These are phyloP conservation scores for Chlorella variabilis DNA, from an alignment of 163 green algal genomes.

Conservation along the genomic window DNA sequence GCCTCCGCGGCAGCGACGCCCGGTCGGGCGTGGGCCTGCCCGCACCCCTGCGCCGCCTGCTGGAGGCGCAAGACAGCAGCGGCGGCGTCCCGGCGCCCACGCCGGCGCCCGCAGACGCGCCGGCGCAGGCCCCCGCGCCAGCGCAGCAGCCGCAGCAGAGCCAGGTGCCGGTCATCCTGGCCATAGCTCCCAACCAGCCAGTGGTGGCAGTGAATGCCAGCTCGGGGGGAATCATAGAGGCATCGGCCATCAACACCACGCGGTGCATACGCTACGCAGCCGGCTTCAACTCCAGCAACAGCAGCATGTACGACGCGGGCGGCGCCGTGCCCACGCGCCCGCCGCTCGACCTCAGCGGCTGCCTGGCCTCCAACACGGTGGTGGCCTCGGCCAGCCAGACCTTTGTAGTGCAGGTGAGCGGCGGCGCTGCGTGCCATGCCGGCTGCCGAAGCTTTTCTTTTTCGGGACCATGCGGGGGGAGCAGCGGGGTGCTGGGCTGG, in stretches of 20 bases:
- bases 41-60: neutral
- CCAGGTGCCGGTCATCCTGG: neutral
- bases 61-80: neutral
- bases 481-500: too few species aligned
- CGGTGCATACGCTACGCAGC: conserved; percentile 22
- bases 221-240: neutral
- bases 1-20: neutral
- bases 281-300: neutral
- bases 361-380: neutral
- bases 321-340: neutral
- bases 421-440: too few species aligned
- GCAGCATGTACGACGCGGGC: neutral
- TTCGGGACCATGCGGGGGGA: too few species aligned
- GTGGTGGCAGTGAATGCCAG: neutral
- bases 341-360: conserved; percentile 6
- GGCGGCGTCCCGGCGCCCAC: too few species aligned
- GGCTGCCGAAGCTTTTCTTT: neutral
- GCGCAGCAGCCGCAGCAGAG: too few species aligned
- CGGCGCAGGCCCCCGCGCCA: too few species aligned
- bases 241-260: neutral
- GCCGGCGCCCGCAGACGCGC: too few species aligned
- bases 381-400: neutral
- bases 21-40: neutral
- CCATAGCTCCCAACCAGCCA: neutral
- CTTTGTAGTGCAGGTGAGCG: neutral